Conservation (phyloP, 345 rosid genomes). For the Gossypium longicalyx region DNA sequence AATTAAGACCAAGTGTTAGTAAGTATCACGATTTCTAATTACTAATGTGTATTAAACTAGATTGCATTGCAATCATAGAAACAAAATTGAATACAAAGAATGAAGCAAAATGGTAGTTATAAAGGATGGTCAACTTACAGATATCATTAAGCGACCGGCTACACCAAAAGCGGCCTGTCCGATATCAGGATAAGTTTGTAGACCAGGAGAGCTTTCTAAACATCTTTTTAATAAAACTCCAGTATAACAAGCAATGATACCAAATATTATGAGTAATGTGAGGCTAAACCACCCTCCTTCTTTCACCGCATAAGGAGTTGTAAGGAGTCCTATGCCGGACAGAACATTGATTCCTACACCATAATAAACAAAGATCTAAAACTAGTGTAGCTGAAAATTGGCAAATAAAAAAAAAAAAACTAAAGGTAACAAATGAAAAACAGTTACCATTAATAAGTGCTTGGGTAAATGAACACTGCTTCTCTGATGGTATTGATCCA, state of each 20-base stretch:
- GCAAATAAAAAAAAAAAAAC: not conserved
- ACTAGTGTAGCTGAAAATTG: not conserved
- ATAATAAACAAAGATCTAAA: not conserved
- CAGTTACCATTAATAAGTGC: slow-evolving; percentile 13
- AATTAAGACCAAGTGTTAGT: slow-evolving; percentile 24
- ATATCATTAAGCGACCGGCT: slow-evolving; percentile 35
- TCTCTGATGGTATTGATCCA: not conserved
- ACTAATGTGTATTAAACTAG: not conserved
- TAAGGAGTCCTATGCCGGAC: slow-evolving; percentile 63
- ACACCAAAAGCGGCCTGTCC: slow-evolving; percentile 88
- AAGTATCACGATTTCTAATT: slow-evolving; percentile 12
- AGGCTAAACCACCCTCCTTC: slow-evolving; percentile 87
- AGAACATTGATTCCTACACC: slow-evolving; percentile 35
- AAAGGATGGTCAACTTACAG: slow-evolving; percentile 3
- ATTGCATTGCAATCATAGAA: not conserved
- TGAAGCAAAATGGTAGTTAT: not conserved
- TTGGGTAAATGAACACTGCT: slow-evolving; percentile 7
- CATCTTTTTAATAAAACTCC: slow-evolving; percentile 66
- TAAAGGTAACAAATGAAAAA: not conserved
- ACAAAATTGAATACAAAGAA: not conserved
- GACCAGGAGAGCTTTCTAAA: slow-evolving; percentile 64
- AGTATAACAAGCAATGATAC: slow-evolving; percentile 53
- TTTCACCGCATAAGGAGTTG: slow-evolving; percentile 68
- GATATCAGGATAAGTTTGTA: slow-evolving; percentile 74
- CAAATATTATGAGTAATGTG: slow-evolving; percentile 45